phyloP scores from a whole-genome alignment of 345 rosid species.

The Lumnitzera racemosa region DNA sequence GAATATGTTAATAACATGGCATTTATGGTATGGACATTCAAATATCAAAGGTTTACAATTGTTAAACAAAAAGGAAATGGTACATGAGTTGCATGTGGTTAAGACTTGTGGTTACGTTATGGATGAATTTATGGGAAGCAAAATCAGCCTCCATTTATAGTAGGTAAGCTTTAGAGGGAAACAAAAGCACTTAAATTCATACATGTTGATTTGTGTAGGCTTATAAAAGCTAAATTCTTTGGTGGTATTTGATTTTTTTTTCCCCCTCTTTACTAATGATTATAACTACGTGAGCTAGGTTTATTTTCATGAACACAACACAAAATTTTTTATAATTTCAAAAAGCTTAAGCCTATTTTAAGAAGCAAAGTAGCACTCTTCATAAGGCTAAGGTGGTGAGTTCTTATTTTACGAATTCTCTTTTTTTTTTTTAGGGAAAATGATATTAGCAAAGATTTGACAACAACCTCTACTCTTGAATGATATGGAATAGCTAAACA shows the following conservation, averaged over 20 bases:
- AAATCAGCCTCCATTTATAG: background rate
- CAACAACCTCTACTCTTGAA: background rate
- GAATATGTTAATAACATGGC: too few relatives aligned
- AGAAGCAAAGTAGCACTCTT: background rate
- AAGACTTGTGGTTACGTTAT: background rate
- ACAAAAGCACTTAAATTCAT: constrained; percentile 3
- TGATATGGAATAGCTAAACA: background rate
- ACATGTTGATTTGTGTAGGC: constrained; percentile 6
- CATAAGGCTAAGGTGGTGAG: background rate
- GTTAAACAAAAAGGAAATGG: background rate
- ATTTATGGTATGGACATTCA: too few relatives aligned
- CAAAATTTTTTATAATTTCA: background rate
- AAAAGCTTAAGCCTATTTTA: background rate
- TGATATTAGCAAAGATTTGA: background rate
- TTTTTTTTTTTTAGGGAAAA: too few relatives aligned
- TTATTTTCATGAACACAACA: constrained; percentile 6
- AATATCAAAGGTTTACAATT: too few relatives aligned
- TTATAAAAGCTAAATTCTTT: background rate
- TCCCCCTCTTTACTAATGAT: constrained; percentile 2
- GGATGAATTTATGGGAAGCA: constrained; percentile 3
- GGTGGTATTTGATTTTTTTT: constrained; percentile 1
- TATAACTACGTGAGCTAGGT: background rate
- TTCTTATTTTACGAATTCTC: too few relatives aligned
- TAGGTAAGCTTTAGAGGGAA: constrained; percentile 2
- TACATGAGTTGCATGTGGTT: background rate